phyloP scores from a whole-genome alignment of 1,284 basidiomycete species.

The Hymenochaete sp. region DNA sequence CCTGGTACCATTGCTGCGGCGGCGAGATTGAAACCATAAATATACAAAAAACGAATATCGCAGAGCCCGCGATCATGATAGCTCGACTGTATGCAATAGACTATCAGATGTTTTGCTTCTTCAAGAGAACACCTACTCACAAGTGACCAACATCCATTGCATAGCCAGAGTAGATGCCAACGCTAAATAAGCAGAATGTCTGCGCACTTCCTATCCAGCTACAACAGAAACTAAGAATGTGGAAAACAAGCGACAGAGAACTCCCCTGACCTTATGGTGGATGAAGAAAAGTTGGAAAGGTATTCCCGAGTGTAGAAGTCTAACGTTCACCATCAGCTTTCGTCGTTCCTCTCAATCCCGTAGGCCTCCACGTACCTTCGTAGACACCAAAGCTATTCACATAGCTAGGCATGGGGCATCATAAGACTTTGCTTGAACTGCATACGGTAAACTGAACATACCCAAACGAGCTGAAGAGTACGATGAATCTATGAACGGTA shows the following conservation, averaged over 20 bases:
- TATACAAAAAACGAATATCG: conserved; percentile 32
- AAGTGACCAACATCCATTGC: conserved; percentile 15
- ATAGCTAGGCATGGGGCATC: conserved; percentile 1
- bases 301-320: conserved; percentile 5
- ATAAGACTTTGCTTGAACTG: background rate
- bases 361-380: conserved; percentile 1
- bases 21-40: conserved; percentile 38
- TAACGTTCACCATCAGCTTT: background rate
- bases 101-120: background rate
- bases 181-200: conserved; percentile 11
- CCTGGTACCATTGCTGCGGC: conserved; percentile 35
- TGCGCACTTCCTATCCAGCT: conserved; percentile 10
- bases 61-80: conserved; percentile 31
- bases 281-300: conserved; percentile 2
- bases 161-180: conserved; percentile 12
- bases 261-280: background rate
- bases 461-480: background rate
- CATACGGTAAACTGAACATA: background rate
- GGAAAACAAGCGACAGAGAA: background rate
- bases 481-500: too few species aligned
- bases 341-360: background rate
- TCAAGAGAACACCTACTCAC: background rate
- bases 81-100: conserved; percentile 33
- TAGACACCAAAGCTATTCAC: conserved; percentile 4
- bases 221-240: background rate